phyloP scores from a whole-genome alignment of 495 filamentous ascomycete species.

The Talaromyces stipitatus region DNA sequence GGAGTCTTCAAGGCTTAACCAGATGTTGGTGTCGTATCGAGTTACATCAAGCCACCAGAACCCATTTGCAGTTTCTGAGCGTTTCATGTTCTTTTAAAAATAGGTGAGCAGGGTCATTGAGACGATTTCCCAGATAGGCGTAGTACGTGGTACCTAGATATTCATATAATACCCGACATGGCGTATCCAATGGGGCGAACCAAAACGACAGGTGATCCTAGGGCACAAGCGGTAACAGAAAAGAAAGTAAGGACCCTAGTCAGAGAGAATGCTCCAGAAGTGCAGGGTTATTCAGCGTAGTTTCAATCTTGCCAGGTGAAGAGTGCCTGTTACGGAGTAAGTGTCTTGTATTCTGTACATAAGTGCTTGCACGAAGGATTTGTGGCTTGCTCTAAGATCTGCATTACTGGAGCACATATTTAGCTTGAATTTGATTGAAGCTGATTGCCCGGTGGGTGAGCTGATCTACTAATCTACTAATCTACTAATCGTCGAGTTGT shows the following conservation, averaged over 20 bases:
- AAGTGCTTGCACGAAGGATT: conserved; percentile 1
- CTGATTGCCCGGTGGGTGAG: neutral
- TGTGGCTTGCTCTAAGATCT: conserved; percentile 5
- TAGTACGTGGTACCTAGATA: neutral
- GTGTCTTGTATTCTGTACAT: neutral
- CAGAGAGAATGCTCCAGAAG: neutral
- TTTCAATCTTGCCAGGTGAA: neutral
- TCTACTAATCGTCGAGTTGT: too few relatives aligned
- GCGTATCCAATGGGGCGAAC: neutral
- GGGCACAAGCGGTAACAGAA: neutral
- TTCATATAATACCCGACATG: neutral
- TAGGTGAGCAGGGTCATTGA: neutral
- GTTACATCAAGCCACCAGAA: conserved; percentile 1
- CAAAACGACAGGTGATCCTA: neutral
- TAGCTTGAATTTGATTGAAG: neutral
- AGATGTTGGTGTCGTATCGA: neutral
- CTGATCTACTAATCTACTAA: neutral
- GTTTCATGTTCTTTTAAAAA: conserved; percentile 4
- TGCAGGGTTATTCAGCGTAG: neutral
- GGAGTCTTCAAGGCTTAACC: neutral
- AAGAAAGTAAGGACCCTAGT: too few relatives aligned
- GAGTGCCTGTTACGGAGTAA: neutral
- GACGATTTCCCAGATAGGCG: neutral
- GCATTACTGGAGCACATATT: neutral
- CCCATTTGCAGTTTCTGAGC: neutral